Evolutionary conservation across 139 green algal genomes (phyloP), one percentile per base, ranked within the genome.

Genomic region (Astrephomene gubernaculifera): DNA sequence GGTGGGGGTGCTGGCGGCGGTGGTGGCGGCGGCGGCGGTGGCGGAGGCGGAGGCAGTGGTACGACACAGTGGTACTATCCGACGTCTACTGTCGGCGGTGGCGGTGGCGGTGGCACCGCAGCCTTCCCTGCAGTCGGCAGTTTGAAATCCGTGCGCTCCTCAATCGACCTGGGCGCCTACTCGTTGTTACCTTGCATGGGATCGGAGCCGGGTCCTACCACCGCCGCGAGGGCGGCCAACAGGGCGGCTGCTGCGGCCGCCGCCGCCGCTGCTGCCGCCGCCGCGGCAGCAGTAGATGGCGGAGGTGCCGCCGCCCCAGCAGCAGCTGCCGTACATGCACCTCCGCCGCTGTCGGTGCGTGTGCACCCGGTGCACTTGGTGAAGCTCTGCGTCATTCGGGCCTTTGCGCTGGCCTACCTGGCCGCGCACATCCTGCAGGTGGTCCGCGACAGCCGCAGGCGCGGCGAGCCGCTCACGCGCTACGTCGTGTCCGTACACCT

Each of bases 321-420:
- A 31, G n/a, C n/a, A n/a, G n/a, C n/a, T n/a, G n/a, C n/a, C n/a
- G n/a, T n/a, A n/a, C n/a, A n/a, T n/a, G n/a, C n/a, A n/a, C n/a
- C n/a, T n/a, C n/a, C n/a, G n/a, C n/a, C n/a, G n/a, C n/a, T n/a
- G n/a, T n/a, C n/a, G 35, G 43, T 84, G 10, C 63, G 63, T 10
- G 44, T 84, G 1, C 43, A 84, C 63, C 35, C 36, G 2, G 21
- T 38, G 21, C 78, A 84, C 78, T 29, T 84, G 24, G 29, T 73
- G 0, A 83, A 83, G 75, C 78, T 75, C 61, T 84, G 63, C 63
- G 78, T 74, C 24, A 74, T 84, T 9, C 61, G 78, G 1, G 31
- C 63, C 33, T 84, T 84, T 36, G 78, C 43, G 0, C 36, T 84
- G 31, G 44, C 41, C 2, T 84, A 84, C 78, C 78, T 73, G 0